Evolutionary conservation across 257 asterid genomes (phyloP).

Genomic region (Solanum clarkiae): DNA sequence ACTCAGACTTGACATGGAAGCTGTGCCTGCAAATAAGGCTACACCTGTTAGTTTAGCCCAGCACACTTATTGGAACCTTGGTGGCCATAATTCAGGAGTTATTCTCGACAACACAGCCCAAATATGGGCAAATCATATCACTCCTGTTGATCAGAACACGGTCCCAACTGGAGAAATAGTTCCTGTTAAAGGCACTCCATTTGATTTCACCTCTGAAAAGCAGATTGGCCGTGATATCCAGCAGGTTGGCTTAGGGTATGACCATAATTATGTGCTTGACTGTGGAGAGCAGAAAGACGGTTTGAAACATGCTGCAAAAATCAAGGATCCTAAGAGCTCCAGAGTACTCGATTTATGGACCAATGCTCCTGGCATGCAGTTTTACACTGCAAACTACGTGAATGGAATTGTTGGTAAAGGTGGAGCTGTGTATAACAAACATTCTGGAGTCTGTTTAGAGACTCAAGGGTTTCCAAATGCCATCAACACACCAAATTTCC

Average conservation of each 20-base stretch:
- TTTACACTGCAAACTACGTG: conserved; percentile 82
- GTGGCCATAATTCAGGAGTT: conserved; percentile 64
- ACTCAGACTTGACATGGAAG: conserved; percentile 94
- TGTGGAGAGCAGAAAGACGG: conserved; percentile 57
- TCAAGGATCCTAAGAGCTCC: conserved; percentile 70
- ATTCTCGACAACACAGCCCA: conserved; percentile 67
- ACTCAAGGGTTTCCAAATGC: conserved; percentile 97
- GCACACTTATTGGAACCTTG: conserved; percentile 94
- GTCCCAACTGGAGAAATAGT: conserved; percentile 81
- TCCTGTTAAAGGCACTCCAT: conserved; percentile 71
- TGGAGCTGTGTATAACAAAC: conserved; percentile 67
- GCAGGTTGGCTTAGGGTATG: conserved; percentile 84
- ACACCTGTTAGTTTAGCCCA: conserved; percentile 90
- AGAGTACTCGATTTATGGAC: conserved; percentile 88
- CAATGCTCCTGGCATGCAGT: conserved; percentile 92
- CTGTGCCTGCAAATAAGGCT: conserved; percentile 58
- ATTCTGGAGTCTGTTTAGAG: conserved; percentile 72
- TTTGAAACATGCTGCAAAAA: conserved; percentile 64
- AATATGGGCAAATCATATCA: conserved; percentile 57
- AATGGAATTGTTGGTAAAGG: conserved; percentile 72
- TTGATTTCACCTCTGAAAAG: conserved; percentile 69
- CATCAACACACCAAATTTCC: conserved; percentile 62
- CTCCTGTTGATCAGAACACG: conserved; percentile 69
- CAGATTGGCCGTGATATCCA: conserved; percentile 56
- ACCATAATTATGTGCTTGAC: conserved; percentile 84